Evolutionary conservation across 2,329 filamentous ascomycete genomes (phyloP), one percentile per base, ranked within the genome.

Genomic region (Harringtonia aguacate): DNA sequence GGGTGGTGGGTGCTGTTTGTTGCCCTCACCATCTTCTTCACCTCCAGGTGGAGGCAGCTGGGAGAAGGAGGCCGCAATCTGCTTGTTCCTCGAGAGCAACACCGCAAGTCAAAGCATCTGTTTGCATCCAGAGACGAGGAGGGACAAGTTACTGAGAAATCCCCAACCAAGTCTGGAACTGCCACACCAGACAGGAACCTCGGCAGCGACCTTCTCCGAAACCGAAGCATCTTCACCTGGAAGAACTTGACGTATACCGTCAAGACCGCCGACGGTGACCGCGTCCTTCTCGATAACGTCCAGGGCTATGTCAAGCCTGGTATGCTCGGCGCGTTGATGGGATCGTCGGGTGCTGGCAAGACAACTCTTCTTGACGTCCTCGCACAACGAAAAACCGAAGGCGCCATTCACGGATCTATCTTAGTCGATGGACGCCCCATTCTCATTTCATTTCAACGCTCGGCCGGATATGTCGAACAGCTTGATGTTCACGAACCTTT

Each of bases 241-340:
- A 82, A 81, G 56, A 73, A 85, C 46, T 71, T 88, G 1, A 71
- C 66, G 1, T 87, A 86, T 55, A 83, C 76, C 0, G 82, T 88
- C 47, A 72, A 77, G 50, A 79, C 74, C 0, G 67, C 72, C 0
- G 58, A 61, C 1, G 75, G 75, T 4, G 66, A 86, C 72, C 77
- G 82, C 9, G 67, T 75, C 13, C 77, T 94, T 46, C 67, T 94
- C 9, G 79, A 92, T 50, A 74, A 90, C 45, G 83, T 94, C 1
- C 78, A 88, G 51, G 87, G 86, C 3, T 94, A 82, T 78, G 83
- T 89, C 44, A 86, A 86, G 60, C 84, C 86, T 1, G 85, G 85
- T 37, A 87, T 80, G 50, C 62, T 88, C 17, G 86, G 81, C 3
- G 85, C 84, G 5, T 66, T 90, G 17, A 86, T 89, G 84, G 81